phyloP scores from a whole-genome alignment of 2,329 filamentous ascomycete genomes.

The Aspergillus nomiae region DNA sequence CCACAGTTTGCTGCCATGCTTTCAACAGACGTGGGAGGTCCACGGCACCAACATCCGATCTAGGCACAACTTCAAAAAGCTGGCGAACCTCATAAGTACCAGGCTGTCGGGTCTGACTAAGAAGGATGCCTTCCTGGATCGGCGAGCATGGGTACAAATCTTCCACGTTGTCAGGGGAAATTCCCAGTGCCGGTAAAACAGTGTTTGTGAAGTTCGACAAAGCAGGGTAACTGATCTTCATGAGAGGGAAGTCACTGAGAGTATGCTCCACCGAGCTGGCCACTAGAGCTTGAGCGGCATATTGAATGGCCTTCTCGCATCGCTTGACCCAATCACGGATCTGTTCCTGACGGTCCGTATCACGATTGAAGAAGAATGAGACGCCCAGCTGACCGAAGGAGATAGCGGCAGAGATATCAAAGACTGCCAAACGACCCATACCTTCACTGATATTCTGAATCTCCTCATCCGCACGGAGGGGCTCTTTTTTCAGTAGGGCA shows the following conservation, averaged over 20 bases:
- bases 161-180: neutral
- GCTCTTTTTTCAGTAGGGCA: conserved; percentile 2
- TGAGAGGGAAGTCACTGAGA: neutral
- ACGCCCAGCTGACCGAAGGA: neutral
- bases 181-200: neutral
- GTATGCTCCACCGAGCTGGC: neutral
- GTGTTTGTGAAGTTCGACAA: conserved; percentile 5
- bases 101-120: conserved; percentile 14
- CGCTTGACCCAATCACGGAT: neutral
- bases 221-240: neutral
- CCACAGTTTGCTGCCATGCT: conserved; percentile 16
- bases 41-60: neutral
- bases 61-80: conserved; percentile 8
- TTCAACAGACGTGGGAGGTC: neutral
- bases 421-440: conserved; percentile 3
- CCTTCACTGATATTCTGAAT: neutral
- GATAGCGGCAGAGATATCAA: conserved; percentile 1
- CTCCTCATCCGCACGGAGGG: neutral
- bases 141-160: conserved; percentile 17
- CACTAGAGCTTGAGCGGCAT: neutral
- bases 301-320: neutral
- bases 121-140: conserved; percentile 16
- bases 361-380: neutral
- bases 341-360: neutral
- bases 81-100: conserved; percentile 10